A percentile compares a stretch with the other conserved stretches of the same genome.
Conservation (phyloP, 768 basidiomycete genomes). For the Roridomyces roridus region DNA sequence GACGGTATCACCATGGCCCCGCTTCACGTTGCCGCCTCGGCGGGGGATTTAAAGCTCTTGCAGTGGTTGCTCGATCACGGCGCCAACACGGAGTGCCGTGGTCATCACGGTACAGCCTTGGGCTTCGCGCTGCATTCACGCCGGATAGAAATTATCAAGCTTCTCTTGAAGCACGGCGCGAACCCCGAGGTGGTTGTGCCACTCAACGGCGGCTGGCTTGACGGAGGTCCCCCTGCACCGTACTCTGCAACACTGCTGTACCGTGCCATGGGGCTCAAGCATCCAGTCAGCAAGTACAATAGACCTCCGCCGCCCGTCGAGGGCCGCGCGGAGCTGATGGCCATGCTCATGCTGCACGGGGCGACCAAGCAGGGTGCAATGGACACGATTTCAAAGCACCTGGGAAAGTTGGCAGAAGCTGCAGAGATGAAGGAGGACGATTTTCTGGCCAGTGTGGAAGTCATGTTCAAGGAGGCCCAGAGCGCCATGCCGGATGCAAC, state of each 20-base stretch:
- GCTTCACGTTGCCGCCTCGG: background rate
- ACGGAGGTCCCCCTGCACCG: background rate
- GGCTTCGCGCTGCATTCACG: background rate
- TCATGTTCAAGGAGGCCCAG: background rate
- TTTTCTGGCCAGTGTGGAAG: background rate
- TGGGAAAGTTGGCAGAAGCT: conserved; percentile 1
- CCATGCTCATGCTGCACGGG: background rate
- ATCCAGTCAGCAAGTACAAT: background rate
- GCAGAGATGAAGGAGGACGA: background rate
- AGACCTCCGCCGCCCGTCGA: background rate
- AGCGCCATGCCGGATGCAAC: too few relatives aligned
- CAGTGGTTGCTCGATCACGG: background rate
- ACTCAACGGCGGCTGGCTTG: background rate
- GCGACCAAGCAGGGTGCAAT: background rate
- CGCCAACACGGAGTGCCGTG: background rate
- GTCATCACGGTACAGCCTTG: background rate
- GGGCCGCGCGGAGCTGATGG: background rate
- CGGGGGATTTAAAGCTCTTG: background rate
- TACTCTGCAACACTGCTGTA: background rate
- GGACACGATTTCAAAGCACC: background rate
- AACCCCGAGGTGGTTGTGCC: background rate
- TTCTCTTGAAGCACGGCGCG: background rate
- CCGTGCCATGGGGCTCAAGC: background rate
- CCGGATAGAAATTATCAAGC: background rate
- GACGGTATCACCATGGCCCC: background rate